Conservation (phyloP, 2,329 filamentous ascomycete species). For the Aspergillus costaricaensis region DNA sequence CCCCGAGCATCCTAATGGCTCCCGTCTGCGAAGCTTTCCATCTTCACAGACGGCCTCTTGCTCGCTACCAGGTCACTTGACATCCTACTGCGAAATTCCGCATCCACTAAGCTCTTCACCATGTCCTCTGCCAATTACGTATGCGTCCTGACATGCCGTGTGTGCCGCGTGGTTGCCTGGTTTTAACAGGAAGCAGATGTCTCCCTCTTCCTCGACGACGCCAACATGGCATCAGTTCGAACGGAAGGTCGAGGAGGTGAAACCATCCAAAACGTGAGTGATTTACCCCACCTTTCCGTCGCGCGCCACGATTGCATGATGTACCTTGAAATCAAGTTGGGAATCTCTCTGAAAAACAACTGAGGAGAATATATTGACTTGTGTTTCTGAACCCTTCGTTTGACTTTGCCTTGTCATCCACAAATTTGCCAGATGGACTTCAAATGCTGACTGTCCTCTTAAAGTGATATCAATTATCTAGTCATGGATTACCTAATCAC, state of each 20-base stretch:
- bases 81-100: constrained; percentile 1
- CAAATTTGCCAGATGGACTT: constrained; percentile 5
- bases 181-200: constrained; percentile 57
- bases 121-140: constrained; percentile 47
- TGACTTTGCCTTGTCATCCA: constrained; percentile 15
- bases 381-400: constrained; percentile 62
- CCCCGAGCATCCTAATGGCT: constrained; percentile 33
- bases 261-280: constrained; percentile 85
- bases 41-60: constrained; percentile 35
- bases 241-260: constrained; percentile 77
- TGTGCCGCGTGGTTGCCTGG: constrained; percentile 30
- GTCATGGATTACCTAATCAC: constrained; percentile 97
- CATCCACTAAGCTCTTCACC: constrained; percentile 16
- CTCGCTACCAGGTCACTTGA: constrained; percentile 23
- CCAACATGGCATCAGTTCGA: constrained; percentile 75
- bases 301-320: constrained; percentile 67
- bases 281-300: constrained; percentile 6
- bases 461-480: constrained; percentile 88
- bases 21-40: constrained; percentile 36
- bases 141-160: constrained; percentile 40
- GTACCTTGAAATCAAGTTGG: constrained; percentile 80
- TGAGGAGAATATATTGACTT: constrained; percentile 92
- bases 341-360: constrained; percentile 98
- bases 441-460: constrained; percentile 32
- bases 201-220: constrained; percentile 71